A percentile compares a stretch with the other conserved stretches of the same genome.
These are phyloP conservation scores for Torrubiella hemipterigena DNA, from an alignment of 2,329 filamentous ascomycete genomes.

Conservation along the genomic window DNA sequence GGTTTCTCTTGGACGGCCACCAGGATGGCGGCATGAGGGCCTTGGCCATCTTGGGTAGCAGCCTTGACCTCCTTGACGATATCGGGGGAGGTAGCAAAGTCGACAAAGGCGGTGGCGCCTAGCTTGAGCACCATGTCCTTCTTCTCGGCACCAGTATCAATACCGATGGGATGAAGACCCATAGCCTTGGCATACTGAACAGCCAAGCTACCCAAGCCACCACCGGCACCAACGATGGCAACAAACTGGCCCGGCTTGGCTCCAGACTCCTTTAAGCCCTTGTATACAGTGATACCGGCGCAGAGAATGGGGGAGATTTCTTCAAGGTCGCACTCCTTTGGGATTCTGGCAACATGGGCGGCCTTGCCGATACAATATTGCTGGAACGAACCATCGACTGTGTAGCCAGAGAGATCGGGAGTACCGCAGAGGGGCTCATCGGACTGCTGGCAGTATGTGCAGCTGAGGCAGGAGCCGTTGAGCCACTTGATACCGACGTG, in stretches of 20 bases:
- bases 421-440: constrained; percentile 77
- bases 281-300: constrained; percentile 81
- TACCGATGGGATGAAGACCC: constrained; percentile 60
- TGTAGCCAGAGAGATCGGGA: constrained; percentile 74
- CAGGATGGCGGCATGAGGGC: constrained; percentile 77
- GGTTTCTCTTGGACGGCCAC: constrained; percentile 82
- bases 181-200: constrained; percentile 73
- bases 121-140: constrained; percentile 54
- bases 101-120: constrained; percentile 63
- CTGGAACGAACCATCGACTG: constrained; percentile 87
- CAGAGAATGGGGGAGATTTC: constrained; percentile 71
- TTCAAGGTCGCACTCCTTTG: constrained; percentile 65
- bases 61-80: constrained; percentile 76
- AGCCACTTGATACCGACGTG: constrained; percentile 88
- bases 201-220: constrained; percentile 59
- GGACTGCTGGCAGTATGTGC: constrained; percentile 67
- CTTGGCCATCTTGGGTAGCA: constrained; percentile 66
- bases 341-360: constrained; percentile 70
- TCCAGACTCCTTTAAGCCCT: constrained; percentile 77
- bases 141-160: constrained; percentile 73
- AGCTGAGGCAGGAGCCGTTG: constrained; percentile 74
- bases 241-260: constrained; percentile 64
- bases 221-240: constrained; percentile 77
- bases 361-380: constrained; percentile 85
- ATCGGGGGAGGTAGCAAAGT: constrained; percentile 67